Conservation (phyloP, 2,329 filamentous ascomycete species). For the Curvularia spicifera region DNA sequence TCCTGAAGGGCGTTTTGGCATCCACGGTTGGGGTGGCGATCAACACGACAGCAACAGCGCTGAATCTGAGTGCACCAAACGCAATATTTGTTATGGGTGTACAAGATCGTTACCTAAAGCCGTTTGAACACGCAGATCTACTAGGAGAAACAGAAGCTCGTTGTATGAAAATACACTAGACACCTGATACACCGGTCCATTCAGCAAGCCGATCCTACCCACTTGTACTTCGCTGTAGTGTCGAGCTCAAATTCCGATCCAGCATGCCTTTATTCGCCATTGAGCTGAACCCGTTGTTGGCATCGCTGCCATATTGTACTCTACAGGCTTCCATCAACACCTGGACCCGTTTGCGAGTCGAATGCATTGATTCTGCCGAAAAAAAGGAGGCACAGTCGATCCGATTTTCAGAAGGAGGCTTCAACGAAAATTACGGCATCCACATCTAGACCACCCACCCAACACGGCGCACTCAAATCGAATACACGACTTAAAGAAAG, state of each 20-base stretch:
- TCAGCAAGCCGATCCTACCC: not conserved
- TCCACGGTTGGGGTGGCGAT: conserved; percentile 66
- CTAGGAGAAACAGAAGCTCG: not conserved
- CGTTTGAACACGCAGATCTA: not conserved
- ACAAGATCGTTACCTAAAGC: conserved; percentile 60
- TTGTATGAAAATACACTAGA: not conserved
- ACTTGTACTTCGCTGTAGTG: not conserved
- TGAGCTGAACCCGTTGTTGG: no score
- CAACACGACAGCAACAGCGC: conserved; percentile 52
- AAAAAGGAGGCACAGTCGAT: no score
- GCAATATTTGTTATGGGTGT: conserved; percentile 73
- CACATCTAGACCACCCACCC: no score
- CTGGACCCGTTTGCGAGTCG: no score
- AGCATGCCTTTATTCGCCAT: not conserved
- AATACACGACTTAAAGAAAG: not conserved
- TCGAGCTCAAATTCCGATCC: not conserved
- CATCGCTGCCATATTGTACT: no score
- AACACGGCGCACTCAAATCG: no score
- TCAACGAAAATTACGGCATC: no score
- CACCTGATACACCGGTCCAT: not conserved
- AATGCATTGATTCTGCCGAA: no score
- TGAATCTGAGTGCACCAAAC: conserved; percentile 25
- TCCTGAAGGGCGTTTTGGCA: conserved; percentile 66
- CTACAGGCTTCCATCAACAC: no score
- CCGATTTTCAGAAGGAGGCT: no score